These are phyloP conservation scores for Hypsizygus marmoreus DNA, from an alignment of 768 basidiomycete species.

Conservation along the genomic window DNA sequence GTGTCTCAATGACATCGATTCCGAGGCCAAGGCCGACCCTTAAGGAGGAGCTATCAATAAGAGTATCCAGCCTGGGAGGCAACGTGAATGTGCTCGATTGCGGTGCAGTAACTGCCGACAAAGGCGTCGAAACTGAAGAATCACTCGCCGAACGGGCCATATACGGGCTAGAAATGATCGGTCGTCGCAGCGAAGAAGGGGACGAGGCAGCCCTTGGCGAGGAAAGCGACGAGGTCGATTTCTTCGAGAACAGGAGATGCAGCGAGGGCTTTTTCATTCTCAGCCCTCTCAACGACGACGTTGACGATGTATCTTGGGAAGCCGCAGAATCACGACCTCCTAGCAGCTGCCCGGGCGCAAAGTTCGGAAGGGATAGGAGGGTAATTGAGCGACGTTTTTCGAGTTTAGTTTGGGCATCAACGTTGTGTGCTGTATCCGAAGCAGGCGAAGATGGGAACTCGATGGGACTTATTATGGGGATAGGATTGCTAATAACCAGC, in stretches of 20 bases:
- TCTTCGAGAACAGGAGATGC: slow-evolving; percentile 68
- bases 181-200: slow-evolving; percentile 24
- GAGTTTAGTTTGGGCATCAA: slow-evolving; percentile 15
- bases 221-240: slow-evolving; percentile 50
- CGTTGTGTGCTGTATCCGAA: slow-evolving; percentile 19
- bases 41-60: slow-evolving; percentile 59
- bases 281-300: slow-evolving; percentile 34
- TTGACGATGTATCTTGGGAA: too few species aligned
- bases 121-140: slow-evolving; percentile 51
- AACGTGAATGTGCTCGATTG: slow-evolving; percentile 48
- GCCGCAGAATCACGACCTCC: slow-evolving; percentile 30
- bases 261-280: slow-evolving; percentile 68
- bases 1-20: slow-evolving; percentile 30
- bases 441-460: slow-evolving; percentile 50
- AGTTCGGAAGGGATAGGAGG: slow-evolving; percentile 38
- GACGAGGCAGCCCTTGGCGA: slow-evolving; percentile 21
- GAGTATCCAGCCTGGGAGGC: slow-evolving; percentile 62
- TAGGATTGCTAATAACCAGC: slow-evolving; percentile 30
- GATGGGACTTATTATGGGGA: slow-evolving; percentile 32
- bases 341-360: slow-evolving; percentile 27
- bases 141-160: slow-evolving; percentile 42
- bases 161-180: slow-evolving; percentile 32
- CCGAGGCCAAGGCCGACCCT: slow-evolving; percentile 39
- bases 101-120: slow-evolving; percentile 61
- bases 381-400: slow-evolving; percentile 42